Percentiles rank a stretch among this genome's conserved stretches.
Conservation (phyloP, 2,329 filamentous ascomycete genomes). For the Cytospora leucostoma region DNA sequence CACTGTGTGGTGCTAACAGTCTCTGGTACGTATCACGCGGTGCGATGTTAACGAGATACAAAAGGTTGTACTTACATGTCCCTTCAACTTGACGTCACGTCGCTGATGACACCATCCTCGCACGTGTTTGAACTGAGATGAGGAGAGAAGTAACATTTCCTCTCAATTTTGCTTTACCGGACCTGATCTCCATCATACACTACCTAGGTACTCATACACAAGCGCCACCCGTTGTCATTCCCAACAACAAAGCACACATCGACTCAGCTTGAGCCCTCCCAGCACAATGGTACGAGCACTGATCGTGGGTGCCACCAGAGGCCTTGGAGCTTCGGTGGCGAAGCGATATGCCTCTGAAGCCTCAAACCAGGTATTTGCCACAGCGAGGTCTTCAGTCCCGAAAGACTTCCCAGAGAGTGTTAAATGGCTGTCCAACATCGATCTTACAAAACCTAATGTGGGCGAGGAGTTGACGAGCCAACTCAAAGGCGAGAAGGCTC, state of each 20-base stretch:
- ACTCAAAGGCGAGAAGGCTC: constrained; percentile 42
- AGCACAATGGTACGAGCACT: constrained; percentile 53
- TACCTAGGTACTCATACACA: too few relatives aligned
- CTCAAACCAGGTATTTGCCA: constrained; percentile 58
- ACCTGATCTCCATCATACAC: too few relatives aligned
- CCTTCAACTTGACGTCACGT: constrained; percentile 24
- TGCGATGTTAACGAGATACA: neutral
- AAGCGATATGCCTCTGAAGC: constrained; percentile 55
- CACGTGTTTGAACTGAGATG: neutral
- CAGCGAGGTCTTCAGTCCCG: constrained; percentile 39
- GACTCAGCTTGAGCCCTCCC: too few relatives aligned
- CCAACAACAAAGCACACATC: too few relatives aligned
- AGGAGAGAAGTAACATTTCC: neutral
- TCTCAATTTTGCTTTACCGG: neutral
- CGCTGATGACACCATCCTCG: constrained; percentile 15
- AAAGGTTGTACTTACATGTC: neutral
- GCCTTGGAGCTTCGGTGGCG: constrained; percentile 63
- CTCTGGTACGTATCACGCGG: too few relatives aligned
- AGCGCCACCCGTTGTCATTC: too few relatives aligned
- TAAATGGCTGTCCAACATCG: constrained; percentile 60
- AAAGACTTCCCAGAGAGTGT: constrained; percentile 45
- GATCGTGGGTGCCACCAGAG: constrained; percentile 68
- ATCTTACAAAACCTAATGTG: constrained; percentile 52
- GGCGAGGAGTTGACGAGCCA: constrained; percentile 50
- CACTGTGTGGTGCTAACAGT: neutral